Evolutionary conservation across 2,329 filamentous ascomycete genomes (phyloP), one percentile per base, ranked within the genome.

Genomic region (Trichoderma simmonsii): DNA sequence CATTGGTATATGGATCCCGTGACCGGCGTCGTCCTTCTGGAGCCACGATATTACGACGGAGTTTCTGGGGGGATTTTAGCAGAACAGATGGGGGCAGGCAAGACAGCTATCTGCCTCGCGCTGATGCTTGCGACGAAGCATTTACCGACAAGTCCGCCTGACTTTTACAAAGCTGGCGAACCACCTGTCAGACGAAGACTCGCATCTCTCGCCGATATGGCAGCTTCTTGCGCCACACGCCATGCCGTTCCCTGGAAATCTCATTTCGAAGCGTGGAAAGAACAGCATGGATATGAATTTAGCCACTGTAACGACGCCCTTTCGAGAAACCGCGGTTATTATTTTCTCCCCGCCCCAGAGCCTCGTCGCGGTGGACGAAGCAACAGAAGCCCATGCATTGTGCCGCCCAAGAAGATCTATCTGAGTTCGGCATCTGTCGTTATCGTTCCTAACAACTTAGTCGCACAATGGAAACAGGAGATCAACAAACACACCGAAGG

Each of bases 71-170:
- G 94, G 3, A 92, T 95, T 15, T 82, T 94, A 15, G 92, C 92
- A 0, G 93, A 96, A 78, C 91, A 93, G 74, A 95, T 95, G 92
- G 92, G 91, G 6, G 83, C 88, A 0, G 95, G 95, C 0, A 98
- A 98, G 83, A 98, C 95, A 0, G 82, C 98, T 30, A 97, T 98
- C 12, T 95, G 92, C 74, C 82, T 98, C 21, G 86, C 91, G 7
- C 82, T 94, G 2, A 90, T 98, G 51, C 84, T 97, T 30, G 91
- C 93, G 3, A 97, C 93, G 0, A 90, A 88, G 76, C 85, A 90
- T 36, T 87, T 95, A 73, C 87, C 90, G 12, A 88, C 93, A 6
- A 82, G 85, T 21, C 87, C 92, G 4, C 91, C 95, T 2, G 86
- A 90, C 3, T 79, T 91, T 68, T 88, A 91, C 77, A 82, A 86